Evolutionary conservation across 495 filamentous ascomycete species (phyloP).

Genomic region (Immersiella caudata): DNA sequence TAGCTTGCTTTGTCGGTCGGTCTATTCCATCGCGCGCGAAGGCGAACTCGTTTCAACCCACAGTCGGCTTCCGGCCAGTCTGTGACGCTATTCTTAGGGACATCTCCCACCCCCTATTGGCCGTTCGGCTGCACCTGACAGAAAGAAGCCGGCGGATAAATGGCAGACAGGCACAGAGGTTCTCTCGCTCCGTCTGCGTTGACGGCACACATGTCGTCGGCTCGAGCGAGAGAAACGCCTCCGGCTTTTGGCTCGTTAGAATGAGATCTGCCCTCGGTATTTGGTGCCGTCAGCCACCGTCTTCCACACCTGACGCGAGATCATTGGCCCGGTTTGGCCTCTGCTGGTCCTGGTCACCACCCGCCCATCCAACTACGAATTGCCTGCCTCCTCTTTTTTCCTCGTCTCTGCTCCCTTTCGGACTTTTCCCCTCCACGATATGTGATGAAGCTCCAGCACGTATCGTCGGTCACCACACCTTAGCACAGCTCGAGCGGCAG

Average conservation of each 20-base stretch:
- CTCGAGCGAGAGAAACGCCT: slow-evolving; percentile 6
- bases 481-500: slow-evolving; percentile 13
- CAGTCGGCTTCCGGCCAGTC: slow-evolving; percentile 13
- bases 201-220: slow-evolving; percentile 17
- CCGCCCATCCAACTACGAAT: neutral
- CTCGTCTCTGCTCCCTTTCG: neutral
- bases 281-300: slow-evolving; percentile 11
- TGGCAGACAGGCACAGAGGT: slow-evolving; percentile 14
- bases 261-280: slow-evolving; percentile 7
- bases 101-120: slow-evolving; percentile 3
- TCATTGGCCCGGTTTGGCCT: slow-evolving; percentile 15
- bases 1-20: neutral
- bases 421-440: slow-evolving; percentile 13
- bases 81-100: slow-evolving; percentile 28
- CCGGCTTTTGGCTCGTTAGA: slow-evolving; percentile 8
- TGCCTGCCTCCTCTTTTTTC: slow-evolving; percentile 13
- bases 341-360: slow-evolving; percentile 3
- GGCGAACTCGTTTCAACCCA: slow-evolving; percentile 12
- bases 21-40: neutral
- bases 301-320: neutral
- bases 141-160: slow-evolving; percentile 28
- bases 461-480: neutral
- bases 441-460: slow-evolving; percentile 22
- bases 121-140: slow-evolving; percentile 22
- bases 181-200: slow-evolving; percentile 4